A percentile compares a stretch with the other conserved stretches of the same genome.
These are phyloP conservation scores for Entomophthora muscae DNA, from an alignment of 371 early-diverging fungal genomes.

Conservation along the genomic window DNA sequence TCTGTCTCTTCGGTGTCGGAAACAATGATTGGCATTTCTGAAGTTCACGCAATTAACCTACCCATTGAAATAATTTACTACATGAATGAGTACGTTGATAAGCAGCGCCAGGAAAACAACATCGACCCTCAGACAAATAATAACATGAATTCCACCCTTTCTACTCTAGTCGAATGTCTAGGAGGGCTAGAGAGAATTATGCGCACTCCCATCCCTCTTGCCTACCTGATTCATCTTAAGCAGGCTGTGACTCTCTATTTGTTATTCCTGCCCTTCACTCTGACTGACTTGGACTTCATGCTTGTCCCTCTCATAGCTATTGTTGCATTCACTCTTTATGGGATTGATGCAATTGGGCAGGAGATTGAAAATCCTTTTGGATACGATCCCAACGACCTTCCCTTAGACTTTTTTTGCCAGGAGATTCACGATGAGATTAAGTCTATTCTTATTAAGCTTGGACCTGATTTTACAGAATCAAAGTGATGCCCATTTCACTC, in stretches of 20 bases:
- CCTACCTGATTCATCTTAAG: slow-evolving; percentile 59
- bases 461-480: not conserved
- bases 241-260: slow-evolving; percentile 48
- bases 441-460: slow-evolving; percentile 11
- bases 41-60: slow-evolving; percentile 26
- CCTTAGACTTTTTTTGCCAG: slow-evolving; percentile 19
- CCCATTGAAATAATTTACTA: slow-evolving; percentile 38
- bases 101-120: slow-evolving; percentile 21
- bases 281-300: slow-evolving; percentile 31
- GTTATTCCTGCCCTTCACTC: slow-evolving; percentile 45
- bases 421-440: slow-evolving; percentile 17
- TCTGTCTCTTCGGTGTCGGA: not conserved
- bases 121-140: slow-evolving; percentile 29
- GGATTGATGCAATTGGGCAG: slow-evolving; percentile 45
- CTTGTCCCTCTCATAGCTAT: slow-evolving; percentile 38
- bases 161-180: slow-evolving; percentile 39
- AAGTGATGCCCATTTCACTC: no score
- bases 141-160: slow-evolving; percentile 25
- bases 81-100: slow-evolving; percentile 27
- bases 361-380: slow-evolving; percentile 54
- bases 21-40: slow-evolving; percentile 10
- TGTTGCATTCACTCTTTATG: slow-evolving; percentile 47
- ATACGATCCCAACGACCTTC: slow-evolving; percentile 20
- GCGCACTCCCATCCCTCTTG: slow-evolving; percentile 59
- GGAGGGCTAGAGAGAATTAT: slow-evolving; percentile 52